Evolutionary conservation across 2,329 filamentous ascomycete genomes (phyloP), one percentile per base, ranked within the genome.

Genomic region (Monilinia laxa): DNA sequence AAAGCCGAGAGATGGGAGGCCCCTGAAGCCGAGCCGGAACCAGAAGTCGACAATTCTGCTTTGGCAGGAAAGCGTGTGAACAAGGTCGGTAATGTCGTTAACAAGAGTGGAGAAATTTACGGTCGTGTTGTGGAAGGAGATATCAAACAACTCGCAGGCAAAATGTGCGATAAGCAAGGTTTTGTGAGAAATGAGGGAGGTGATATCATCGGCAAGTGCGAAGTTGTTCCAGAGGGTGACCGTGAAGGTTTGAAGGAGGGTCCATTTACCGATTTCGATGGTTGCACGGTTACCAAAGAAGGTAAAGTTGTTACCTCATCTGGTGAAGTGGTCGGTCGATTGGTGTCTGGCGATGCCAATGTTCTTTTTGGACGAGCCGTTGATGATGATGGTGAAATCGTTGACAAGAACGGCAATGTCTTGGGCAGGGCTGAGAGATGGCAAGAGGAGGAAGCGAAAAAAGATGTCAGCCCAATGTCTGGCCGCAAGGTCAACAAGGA

Each of bases 311-410:
- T 89, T 53, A 89, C 89, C 11, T 80, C 83, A 0, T 81, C 85
- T 60, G 91, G 90, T 47, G 87, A 90, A 69, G 82, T 90, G 31
- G 90, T 95, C 58, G 92, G 92, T 28, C 82, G 88, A 53, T 83
- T 94, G 51, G 81, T 84, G 4, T 85, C 87, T 57, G 92, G 91
- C 3, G 90, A 96, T 65, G 77, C 84, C 47, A 92, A 92, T 82
- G 81, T 82, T 62, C 83, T 96, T 0, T 85, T 88, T 49, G 92
- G 92, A 20, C 89, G 91, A 57, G 74, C 82, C 11, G 91, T 95
- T 23, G 92, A 95, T 67, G 88, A 92, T 69, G 91, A 96, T 70
- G 92, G 92, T 49, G 91, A 95, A 67, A 87, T 96, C 42, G 82
- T 90, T 66, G 92, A 95, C 80, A 88, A 87, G 76, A 93, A 92